Percentiles rank a stretch among this genome's conserved stretches.
Evolutionary conservation across 768 basidiomycete genomes (phyloP).

Genomic region (Cystofilobasidium macerans): DNA sequence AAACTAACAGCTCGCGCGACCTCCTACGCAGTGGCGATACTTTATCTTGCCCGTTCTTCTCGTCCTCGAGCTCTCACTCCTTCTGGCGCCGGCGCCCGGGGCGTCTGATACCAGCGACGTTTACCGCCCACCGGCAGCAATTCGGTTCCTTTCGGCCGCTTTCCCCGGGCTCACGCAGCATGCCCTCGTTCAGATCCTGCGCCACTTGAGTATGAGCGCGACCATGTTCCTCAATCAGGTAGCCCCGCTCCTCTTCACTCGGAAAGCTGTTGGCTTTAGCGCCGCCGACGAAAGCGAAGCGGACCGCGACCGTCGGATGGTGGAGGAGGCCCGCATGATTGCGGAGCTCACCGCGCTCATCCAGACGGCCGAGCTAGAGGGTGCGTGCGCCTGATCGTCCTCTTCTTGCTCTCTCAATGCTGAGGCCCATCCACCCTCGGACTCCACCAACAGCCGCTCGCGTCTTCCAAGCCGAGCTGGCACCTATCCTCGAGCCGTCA

Average conservation of each 20-base stretch:
- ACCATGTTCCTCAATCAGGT: conserved; percentile 21
- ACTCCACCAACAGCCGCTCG: neutral
- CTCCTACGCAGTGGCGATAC: conserved; percentile 14
- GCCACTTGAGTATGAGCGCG: neutral
- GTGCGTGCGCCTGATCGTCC: too few species aligned
- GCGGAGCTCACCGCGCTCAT: conserved; percentile 4
- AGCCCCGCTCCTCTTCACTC: conserved; percentile 14
- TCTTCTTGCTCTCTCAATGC: neutral
- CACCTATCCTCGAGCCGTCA: neutral
- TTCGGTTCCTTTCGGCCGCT: conserved; percentile 4
- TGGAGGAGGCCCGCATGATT: neutral
- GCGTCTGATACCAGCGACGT: neutral
- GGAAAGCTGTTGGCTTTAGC: too few species aligned
- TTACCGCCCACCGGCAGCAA: neutral
- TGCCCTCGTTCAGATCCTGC: conserved; percentile 19
- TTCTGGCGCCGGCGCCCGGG: conserved; percentile 7
- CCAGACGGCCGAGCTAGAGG: conserved; percentile 7
- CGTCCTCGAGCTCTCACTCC: conserved; percentile 22
- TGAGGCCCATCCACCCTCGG: too few species aligned
- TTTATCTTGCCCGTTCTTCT: conserved; percentile 18
- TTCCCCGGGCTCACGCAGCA: conserved; percentile 18
- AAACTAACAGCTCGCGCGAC: neutral
- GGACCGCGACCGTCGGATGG: neutral
- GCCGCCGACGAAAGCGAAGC: neutral
- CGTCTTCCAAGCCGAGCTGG: conserved; percentile 8